Conservation (phyloP, 208 protist genomes). For the Wallacemonas sp. region DNA sequence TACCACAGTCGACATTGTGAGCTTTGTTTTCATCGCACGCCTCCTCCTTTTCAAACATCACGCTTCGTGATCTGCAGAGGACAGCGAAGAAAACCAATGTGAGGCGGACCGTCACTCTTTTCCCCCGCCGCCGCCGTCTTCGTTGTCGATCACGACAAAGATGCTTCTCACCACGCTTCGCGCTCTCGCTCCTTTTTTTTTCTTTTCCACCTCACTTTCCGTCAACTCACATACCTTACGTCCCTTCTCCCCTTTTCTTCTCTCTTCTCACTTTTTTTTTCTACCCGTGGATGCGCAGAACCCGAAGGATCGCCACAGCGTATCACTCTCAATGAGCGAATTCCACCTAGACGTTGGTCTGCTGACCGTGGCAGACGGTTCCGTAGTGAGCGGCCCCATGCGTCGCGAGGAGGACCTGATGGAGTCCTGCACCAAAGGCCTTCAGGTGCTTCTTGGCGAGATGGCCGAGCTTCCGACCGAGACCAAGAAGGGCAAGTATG, state of each 20-base stretch:
- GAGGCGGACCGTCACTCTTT: too few relatives aligned
- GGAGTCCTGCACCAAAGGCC: constrained; percentile 53
- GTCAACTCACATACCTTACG: too few relatives aligned
- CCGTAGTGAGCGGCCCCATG: constrained; percentile 82
- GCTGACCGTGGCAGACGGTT: constrained; percentile 75
- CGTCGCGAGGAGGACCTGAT: constrained; percentile 79
- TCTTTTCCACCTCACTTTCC: too few relatives aligned
- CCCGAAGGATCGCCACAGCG: not conserved
- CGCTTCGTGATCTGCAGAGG: too few relatives aligned
- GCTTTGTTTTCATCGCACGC: too few relatives aligned
- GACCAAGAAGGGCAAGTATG: constrained; percentile 83
- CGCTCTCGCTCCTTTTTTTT: too few relatives aligned
- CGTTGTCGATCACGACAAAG: too few relatives aligned
- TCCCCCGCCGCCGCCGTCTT: too few relatives aligned
- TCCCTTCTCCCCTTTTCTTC: constrained; percentile 13
- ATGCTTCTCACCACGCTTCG: too few relatives aligned
- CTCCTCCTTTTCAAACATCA: too few relatives aligned
- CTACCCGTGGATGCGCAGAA: not conserved
- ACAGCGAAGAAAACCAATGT: too few relatives aligned
- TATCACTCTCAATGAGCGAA: constrained; percentile 47
- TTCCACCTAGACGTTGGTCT: constrained; percentile 82
- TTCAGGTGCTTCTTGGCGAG: constrained; percentile 77
- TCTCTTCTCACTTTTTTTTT: constrained; percentile 7
- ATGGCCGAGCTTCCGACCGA: constrained; percentile 62
- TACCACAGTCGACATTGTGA: too few relatives aligned